These are phyloP conservation scores for Gymnopilus dilepis DNA, from an alignment of 768 basidiomycete species.

Conservation along the genomic window DNA sequence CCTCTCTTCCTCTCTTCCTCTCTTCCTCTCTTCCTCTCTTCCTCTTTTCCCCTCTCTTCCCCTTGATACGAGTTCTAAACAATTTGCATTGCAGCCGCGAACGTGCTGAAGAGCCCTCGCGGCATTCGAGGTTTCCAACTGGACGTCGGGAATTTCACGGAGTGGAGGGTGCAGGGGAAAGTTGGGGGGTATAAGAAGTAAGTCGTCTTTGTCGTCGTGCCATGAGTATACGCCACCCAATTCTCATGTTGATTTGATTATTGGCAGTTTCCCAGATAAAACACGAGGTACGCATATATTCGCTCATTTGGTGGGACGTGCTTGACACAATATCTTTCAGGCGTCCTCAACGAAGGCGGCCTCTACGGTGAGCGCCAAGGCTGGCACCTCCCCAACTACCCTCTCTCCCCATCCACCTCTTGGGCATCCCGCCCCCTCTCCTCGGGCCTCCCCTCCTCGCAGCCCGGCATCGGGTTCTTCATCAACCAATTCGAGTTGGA, in stretches of 20 bases:
- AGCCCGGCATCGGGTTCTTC: constrained; percentile 81
- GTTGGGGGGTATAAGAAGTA: constrained; percentile 70
- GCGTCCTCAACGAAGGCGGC: constrained; percentile 72
- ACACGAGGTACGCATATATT: constrained; percentile 47
- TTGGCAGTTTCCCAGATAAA: constrained; percentile 75
- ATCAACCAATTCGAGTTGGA: constrained; percentile 70
- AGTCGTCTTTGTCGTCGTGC: constrained; percentile 19
- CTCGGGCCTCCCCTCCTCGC: constrained; percentile 57
- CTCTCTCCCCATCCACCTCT: constrained; percentile 60
- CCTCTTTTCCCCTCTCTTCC: no score
- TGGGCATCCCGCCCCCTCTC: constrained; percentile 65
- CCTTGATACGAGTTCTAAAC: no score
- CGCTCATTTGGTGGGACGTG: background rate
- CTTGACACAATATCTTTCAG: background rate
- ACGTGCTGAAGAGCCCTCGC: constrained; percentile 73
- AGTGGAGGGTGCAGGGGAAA: constrained; percentile 80
- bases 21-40: background rate
- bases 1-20: background rate
- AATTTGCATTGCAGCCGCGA: constrained; percentile 40
- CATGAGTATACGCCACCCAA: background rate
- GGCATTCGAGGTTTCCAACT: constrained; percentile 80
- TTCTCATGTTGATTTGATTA: background rate
- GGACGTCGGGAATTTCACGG: constrained; percentile 57
- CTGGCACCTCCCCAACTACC: constrained; percentile 83
- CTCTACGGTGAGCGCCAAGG: constrained; percentile 69